phyloP scores from a whole-genome alignment of 768 basidiomycete genomes.

The Rhodotorula babjevae region DNA sequence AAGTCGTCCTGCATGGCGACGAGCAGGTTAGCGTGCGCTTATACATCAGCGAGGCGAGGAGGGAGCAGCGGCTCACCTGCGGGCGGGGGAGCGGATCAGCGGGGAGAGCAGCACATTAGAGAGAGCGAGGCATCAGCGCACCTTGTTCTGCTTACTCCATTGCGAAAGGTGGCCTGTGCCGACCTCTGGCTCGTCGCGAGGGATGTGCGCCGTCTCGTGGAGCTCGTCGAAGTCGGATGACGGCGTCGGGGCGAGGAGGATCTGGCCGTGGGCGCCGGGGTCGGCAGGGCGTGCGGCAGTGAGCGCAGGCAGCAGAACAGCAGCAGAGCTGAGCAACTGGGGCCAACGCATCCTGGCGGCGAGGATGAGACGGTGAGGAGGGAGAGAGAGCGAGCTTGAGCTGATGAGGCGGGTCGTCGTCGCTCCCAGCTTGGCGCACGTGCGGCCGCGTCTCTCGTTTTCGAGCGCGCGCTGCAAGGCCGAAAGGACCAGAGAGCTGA shows the following conservation, averaged over 20 bases:
- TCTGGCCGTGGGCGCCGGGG: background rate
- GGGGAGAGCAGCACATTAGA: too few species aligned
- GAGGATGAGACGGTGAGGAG: background rate
- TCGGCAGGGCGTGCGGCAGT: background rate
- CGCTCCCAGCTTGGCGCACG: too few species aligned
- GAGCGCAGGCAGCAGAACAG: background rate
- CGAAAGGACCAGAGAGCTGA: too few species aligned
- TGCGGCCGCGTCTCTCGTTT: too few species aligned
- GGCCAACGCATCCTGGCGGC: background rate
- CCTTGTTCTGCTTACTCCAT: constrained; percentile 11
- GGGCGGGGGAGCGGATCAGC: too few species aligned
- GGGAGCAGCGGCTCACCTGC: too few species aligned
- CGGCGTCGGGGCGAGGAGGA: background rate
- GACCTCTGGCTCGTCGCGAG: background rate
- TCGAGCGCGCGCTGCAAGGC: too few species aligned
- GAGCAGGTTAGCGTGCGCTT: too few species aligned
- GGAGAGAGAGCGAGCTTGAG: too few species aligned
- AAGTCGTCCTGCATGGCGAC: constrained; percentile 14
- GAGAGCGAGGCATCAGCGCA: background rate
- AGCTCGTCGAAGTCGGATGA: background rate
- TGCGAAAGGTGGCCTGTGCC: background rate
- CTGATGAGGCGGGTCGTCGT: too few species aligned
- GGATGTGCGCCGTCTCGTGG: background rate
- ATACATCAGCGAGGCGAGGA: too few species aligned
- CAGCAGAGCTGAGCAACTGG: background rate